phyloP scores from a whole-genome alignment of 1,284 basidiomycete genomes.

The Pseudozyma tsukubaensis region DNA sequence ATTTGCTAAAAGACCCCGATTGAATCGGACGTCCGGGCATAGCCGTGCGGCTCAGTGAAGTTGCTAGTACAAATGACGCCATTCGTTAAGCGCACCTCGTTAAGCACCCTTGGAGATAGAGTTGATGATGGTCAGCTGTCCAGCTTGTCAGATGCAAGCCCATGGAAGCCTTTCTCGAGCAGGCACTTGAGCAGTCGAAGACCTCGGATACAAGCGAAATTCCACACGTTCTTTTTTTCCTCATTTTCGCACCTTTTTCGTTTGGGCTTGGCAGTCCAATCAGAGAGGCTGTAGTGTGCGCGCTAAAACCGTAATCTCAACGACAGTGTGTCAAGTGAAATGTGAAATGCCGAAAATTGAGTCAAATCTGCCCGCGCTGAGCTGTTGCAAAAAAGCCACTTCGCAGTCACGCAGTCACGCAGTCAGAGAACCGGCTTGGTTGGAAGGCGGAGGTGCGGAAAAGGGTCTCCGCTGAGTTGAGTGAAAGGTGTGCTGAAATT shows the following conservation, averaged over 20 bases:
- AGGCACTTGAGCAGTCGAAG: neutral
- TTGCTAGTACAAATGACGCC: slow-evolving; percentile 27
- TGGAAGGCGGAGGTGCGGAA: neutral
- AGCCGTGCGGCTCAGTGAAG: neutral
- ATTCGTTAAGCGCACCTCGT: slow-evolving; percentile 35
- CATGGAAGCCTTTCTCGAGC: too few species aligned
- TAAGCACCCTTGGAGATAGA: slow-evolving; percentile 2
- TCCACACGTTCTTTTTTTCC: neutral
- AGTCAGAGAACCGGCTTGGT: neutral
- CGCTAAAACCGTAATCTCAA: too few species aligned
- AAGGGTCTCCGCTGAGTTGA: slow-evolving; percentile 14
- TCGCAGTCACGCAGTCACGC: neutral
- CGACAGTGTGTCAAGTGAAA: too few species aligned
- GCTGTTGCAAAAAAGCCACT: neutral
- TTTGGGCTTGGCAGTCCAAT: slow-evolving; percentile 3
- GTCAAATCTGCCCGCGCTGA: neutral
- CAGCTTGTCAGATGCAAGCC: neutral
- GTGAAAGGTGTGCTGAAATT: too few species aligned
- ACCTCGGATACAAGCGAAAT: neutral
- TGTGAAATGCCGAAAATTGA: neutral
- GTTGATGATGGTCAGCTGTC: slow-evolving; percentile 18
- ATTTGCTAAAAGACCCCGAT: too few species aligned
- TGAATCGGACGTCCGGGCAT: neutral
- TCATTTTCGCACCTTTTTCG: neutral
- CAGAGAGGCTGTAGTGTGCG: neutral